Evolutionary conservation across 1,284 basidiomycete species (phyloP).

Genomic region (Rhodotorula sp.): DNA sequence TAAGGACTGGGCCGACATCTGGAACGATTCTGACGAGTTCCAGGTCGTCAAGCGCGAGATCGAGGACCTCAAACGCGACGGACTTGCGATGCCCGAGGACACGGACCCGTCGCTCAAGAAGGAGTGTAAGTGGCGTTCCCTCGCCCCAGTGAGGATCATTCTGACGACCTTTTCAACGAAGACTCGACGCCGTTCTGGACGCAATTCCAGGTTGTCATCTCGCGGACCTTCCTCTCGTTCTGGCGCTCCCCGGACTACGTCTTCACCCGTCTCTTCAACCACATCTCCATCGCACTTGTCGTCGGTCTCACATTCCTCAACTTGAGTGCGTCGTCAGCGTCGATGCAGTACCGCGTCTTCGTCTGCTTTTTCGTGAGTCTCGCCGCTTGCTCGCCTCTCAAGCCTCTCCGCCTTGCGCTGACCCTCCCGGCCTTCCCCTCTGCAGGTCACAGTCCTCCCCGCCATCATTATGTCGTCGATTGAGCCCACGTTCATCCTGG

Average conservation of each 20-base stretch:
- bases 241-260: constrained; percentile 78
- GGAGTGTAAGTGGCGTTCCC: constrained; percentile 18
- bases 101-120: constrained; percentile 43
- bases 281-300: constrained; percentile 64
- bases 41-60: constrained; percentile 51
- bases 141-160: background rate
- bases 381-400: background rate
- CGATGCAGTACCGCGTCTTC: constrained; percentile 74
- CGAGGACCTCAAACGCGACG: constrained; percentile 52
- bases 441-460: constrained; percentile 60
- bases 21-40: constrained; percentile 49
- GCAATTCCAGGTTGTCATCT: constrained; percentile 72
- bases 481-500: constrained; percentile 81
- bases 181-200: constrained; percentile 69
- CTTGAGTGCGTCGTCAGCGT: constrained; percentile 64
- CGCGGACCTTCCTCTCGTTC: constrained; percentile 70
- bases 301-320: constrained; percentile 82
- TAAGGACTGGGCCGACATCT: constrained; percentile 50
- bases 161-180: constrained; percentile 17
- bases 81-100: constrained; percentile 50
- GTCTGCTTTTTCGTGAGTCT: constrained; percentile 51
- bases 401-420: background rate
- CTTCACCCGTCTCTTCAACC: constrained; percentile 49
- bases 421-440: background rate
- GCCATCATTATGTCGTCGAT: constrained; percentile 71